Evolutionary conservation across 2,329 filamentous ascomycete genomes (phyloP).

Genomic region (Aspergillus sp.): DNA sequence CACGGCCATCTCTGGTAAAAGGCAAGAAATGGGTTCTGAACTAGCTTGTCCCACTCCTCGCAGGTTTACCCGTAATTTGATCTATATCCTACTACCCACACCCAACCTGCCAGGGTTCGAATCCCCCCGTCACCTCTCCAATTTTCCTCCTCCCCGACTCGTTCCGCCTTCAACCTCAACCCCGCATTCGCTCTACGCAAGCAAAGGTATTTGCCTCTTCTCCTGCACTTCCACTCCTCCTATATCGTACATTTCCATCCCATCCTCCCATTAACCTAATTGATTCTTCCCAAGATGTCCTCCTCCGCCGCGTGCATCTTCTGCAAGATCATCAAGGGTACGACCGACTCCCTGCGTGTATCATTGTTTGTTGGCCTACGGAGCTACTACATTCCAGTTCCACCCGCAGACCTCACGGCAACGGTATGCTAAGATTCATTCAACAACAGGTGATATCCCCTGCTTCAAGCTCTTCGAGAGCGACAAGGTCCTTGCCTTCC

Average conservation of each 20-base stretch:
- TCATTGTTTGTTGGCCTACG: not conserved
- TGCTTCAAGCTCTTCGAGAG: conserved; percentile 95
- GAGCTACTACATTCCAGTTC: too few species aligned
- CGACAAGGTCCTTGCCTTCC: conserved; percentile 89
- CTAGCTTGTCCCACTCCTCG: conserved; percentile 68
- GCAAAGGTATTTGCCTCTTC: conserved; percentile 11
- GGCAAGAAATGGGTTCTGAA: conserved; percentile 72
- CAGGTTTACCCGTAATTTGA: not conserved
- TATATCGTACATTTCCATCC: not conserved
- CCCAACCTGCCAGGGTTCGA: conserved; percentile 27
- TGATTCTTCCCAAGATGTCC: conserved; percentile 18
- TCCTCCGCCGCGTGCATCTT: conserved; percentile 75
- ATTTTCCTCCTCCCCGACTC: conserved; percentile 12
- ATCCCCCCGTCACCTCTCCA: conserved; percentile 7
- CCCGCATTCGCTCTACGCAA: conserved; percentile 15
- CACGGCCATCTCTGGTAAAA: conserved; percentile 80
- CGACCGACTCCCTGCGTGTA: not conserved
- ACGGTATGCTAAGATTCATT: conserved; percentile 8
- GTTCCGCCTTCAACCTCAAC: conserved; percentile 10
- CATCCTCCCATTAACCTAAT: not conserved
- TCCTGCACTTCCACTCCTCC: not conserved
- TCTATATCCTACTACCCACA: conserved; percentile 6
- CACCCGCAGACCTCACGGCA: too few species aligned
- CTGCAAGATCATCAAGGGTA: conserved; percentile 97
- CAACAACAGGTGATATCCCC: conserved; percentile 77